A percentile compares a stretch with the other conserved stretches of the same genome.
Evolutionary conservation across 495 filamentous ascomycete species (phyloP).

Genomic region (Hyaloscypha variabilis): DNA sequence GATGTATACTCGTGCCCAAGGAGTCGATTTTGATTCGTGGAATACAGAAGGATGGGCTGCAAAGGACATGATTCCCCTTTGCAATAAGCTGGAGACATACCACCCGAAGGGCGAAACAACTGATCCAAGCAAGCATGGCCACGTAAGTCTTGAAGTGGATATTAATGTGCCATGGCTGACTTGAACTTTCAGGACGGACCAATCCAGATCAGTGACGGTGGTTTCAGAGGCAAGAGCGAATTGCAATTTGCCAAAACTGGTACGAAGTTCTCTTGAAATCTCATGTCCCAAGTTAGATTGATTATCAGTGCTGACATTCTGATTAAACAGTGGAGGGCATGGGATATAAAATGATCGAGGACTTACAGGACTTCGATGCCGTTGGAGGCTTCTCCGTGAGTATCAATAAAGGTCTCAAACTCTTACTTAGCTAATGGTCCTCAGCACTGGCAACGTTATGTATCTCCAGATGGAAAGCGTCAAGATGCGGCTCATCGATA

Average conservation of each 20-base stretch:
- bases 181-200: slow-evolving; percentile 18
- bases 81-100: slow-evolving; percentile 40
- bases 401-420: slow-evolving; percentile 5
- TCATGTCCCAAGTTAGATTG: no score
- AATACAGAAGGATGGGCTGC: slow-evolving; percentile 28
- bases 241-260: slow-evolving; percentile 37
- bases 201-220: slow-evolving; percentile 40
- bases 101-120: slow-evolving; percentile 35
- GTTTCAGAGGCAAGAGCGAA: slow-evolving; percentile 33
- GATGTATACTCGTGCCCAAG: slow-evolving; percentile 47
- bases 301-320: neutral
- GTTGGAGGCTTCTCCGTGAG: slow-evolving; percentile 26
- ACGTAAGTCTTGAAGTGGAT: neutral
- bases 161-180: neutral
- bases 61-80: slow-evolving; percentile 28
- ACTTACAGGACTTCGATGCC: slow-evolving; percentile 32
- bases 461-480: slow-evolving; percentile 45
- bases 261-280: neutral
- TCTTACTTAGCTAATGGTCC: neutral
- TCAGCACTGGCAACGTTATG: slow-evolving; percentile 32
- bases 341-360: slow-evolving; percentile 34
- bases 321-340: slow-evolving; percentile 26
- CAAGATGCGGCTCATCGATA: slow-evolving; percentile 49
- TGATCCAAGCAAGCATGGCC: slow-evolving; percentile 39
- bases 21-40: slow-evolving; percentile 30